Conservation (phyloP, 352 stramenopile species). For the Globisporangium parvum region DNA sequence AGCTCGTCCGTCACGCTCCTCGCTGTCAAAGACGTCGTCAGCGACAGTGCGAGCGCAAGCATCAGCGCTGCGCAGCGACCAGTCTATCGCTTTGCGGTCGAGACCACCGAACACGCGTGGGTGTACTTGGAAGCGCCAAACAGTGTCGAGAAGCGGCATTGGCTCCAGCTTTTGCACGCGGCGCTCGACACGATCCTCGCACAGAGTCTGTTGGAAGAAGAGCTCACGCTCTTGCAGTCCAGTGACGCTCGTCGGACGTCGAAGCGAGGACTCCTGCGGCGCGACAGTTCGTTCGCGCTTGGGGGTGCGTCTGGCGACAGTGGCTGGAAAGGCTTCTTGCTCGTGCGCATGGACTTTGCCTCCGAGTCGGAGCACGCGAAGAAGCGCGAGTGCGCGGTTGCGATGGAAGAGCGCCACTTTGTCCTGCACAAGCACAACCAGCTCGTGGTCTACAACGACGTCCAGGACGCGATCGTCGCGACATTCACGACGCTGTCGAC, state of each 20-base stretch:
- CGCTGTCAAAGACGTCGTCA: constrained; percentile 15
- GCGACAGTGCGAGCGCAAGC: constrained; percentile 19
- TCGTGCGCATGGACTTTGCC: constrained; percentile 31
- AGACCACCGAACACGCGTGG: constrained; percentile 47
- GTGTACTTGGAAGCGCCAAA: constrained; percentile 37
- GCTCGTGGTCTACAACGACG: constrained; percentile 32
- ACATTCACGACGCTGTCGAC: constrained; percentile 41
- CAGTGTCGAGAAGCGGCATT: constrained; percentile 30
- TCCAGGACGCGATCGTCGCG: constrained; percentile 20
- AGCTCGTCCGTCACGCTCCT: constrained; percentile 9
- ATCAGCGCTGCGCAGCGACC: constrained; percentile 13
- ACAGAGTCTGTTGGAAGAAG: constrained; percentile 38
- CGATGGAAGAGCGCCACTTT: constrained; percentile 41
- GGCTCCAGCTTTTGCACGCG: constrained; percentile 45
- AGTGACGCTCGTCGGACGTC: not conserved
- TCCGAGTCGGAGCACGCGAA: constrained; percentile 17
- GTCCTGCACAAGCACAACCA: constrained; percentile 46
- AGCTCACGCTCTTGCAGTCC: constrained; percentile 11
- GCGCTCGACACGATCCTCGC: constrained; percentile 43
- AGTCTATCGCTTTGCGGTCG: constrained; percentile 33
- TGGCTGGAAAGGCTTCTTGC: constrained; percentile 18
- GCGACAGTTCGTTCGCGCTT: constrained; percentile 3
- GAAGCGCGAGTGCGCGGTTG: constrained; percentile 14
- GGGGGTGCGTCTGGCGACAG: not conserved
- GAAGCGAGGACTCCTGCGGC: not conserved